Conservation (phyloP, 768 basidiomycete species). For the Lyophyllum semitale region DNA sequence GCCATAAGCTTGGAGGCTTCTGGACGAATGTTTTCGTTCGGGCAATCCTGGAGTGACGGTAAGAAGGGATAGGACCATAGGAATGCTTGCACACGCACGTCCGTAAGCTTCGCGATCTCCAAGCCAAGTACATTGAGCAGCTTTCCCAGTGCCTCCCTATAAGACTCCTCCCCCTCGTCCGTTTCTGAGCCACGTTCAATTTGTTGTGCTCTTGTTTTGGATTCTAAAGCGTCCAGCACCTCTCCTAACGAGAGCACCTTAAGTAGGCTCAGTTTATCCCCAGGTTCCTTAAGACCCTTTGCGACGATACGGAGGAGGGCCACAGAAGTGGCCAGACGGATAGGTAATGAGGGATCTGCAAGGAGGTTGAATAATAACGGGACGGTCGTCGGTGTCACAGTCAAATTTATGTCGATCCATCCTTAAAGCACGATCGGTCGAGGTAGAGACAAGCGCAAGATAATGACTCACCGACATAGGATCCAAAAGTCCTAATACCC, state of each 20-base stretch:
- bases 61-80: neutral
- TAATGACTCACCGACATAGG: conserved; percentile 83
- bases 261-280: conserved; percentile 87
- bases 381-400: conserved; percentile 88
- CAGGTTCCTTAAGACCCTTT: conserved; percentile 91
- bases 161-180: conserved; percentile 89
- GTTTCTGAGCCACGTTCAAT: conserved; percentile 63
- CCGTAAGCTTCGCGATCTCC: conserved; percentile 82
- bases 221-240: conserved; percentile 80
- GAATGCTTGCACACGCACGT: conserved; percentile 51
- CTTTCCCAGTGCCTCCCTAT: conserved; percentile 86
- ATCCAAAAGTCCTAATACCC: conserved; percentile 90
- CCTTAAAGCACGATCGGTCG: conserved; percentile 45
- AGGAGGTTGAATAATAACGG: conserved; percentile 83
- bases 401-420: conserved; percentile 97
- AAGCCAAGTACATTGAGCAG: conserved; percentile 80
- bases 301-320: conserved; percentile 81
- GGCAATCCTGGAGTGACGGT: conserved; percentile 49
- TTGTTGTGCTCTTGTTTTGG: conserved; percentile 70
- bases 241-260: conserved; percentile 85
- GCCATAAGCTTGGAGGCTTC: conserved; percentile 67
- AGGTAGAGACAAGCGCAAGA: neutral
- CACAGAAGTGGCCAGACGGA: conserved; percentile 82
- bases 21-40: conserved; percentile 56
- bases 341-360: conserved; percentile 72